phyloP scores from a whole-genome alignment of 805 yeast genomes.

The Hanseniaspora vineae region DNA sequence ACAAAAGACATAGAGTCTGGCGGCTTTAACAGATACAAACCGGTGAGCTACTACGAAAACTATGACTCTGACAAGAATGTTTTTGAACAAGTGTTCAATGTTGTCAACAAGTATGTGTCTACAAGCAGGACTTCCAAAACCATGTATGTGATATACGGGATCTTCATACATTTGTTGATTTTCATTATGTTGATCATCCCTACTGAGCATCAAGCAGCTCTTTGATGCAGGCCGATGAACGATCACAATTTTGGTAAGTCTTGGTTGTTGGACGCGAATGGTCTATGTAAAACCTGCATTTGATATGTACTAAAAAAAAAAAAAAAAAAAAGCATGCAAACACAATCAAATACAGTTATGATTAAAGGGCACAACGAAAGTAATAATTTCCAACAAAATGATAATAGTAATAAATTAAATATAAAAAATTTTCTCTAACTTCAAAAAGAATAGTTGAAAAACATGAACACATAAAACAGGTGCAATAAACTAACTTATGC shows the following conservation, averaged over 20 bases:
- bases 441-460: neutral
- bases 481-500: too few species aligned
- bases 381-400: too few species aligned
- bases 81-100: neutral
- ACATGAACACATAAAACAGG: neutral
- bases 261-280: too few species aligned
- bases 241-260: too few species aligned
- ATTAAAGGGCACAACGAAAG: too few species aligned
- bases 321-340: too few species aligned
- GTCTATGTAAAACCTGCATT: too few species aligned
- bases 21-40: neutral
- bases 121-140: neutral
- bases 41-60: neutral
- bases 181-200: neutral
- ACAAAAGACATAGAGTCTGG: neutral
- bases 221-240: too few species aligned
- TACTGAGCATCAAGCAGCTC: too few species aligned
- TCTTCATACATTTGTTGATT: neutral
- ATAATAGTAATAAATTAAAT: too few species aligned
- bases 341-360: too few species aligned
- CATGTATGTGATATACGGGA: neutral
- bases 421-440: neutral
- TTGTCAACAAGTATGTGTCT: neutral
- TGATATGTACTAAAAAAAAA: too few species aligned
- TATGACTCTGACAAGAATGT: neutral